A percentile compares a stretch with the other conserved stretches of the same genome.
phyloP scores from a whole-genome alignment of 495 filamentous ascomycete genomes.

The Evansstolkia leycettana region DNA sequence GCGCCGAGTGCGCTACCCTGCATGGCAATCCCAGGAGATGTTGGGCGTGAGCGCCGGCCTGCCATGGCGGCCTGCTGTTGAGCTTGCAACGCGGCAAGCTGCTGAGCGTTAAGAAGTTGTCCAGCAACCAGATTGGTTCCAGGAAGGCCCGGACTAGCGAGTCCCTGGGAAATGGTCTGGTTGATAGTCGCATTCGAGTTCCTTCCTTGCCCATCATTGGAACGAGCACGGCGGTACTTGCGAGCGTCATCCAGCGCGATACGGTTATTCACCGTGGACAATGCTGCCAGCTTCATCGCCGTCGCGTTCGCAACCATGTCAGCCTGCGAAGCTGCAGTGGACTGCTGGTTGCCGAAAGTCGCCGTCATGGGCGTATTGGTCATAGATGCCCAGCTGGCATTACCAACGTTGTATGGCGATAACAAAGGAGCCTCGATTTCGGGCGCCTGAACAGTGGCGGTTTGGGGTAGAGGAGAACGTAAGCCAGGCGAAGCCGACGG shows the following conservation, averaged over 20 bases:
- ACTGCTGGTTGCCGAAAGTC: constrained; percentile 53
- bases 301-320: constrained; percentile 99
- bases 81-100: constrained; percentile 73
- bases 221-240: constrained; percentile 84
- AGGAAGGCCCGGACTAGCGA: constrained; percentile 40
- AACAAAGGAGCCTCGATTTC: constrained; percentile 77
- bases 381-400: constrained; percentile 97
- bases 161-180: constrained; percentile 38
- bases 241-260: constrained; percentile 93
- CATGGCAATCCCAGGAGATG: constrained; percentile 80
- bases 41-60: constrained; percentile 79
- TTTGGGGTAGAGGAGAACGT: constrained; percentile 78
- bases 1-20: constrained; percentile 51
- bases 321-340: constrained; percentile 51
- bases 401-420: constrained; percentile 73
- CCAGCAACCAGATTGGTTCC: constrained; percentile 67
- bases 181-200: constrained; percentile 26
- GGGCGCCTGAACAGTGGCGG: constrained; percentile 61
- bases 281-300: constrained; percentile 93
- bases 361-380: constrained; percentile 93
- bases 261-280: constrained; percentile 96
- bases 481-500: constrained; percentile 66
- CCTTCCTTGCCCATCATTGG: constrained; percentile 63
- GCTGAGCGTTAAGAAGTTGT: constrained; percentile 75
- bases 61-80: constrained; percentile 71